These are phyloP conservation scores for Pseudozyma hubeiensis DNA, from an alignment of 1,284 basidiomycete species.

Conservation along the genomic window DNA sequence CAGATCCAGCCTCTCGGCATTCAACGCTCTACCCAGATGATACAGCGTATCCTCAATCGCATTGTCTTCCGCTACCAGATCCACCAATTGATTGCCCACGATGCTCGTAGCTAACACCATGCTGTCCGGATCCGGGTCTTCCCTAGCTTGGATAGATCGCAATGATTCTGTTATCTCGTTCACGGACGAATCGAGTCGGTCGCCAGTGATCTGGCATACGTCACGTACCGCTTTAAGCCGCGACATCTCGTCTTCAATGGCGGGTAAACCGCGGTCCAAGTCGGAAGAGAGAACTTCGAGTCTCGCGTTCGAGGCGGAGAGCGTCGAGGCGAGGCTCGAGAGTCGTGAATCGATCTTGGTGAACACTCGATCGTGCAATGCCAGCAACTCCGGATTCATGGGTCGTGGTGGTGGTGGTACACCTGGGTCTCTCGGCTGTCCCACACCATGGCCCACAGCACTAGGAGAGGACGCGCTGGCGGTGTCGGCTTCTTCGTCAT, in stretches of 20 bases:
- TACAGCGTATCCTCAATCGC: constrained; percentile 98
- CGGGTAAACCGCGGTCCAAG: constrained; percentile 87
- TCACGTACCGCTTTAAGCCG: constrained; percentile 93
- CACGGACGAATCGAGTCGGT: constrained; percentile 77
- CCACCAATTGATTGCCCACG: constrained; percentile 75
- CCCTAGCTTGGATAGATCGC: constrained; percentile 70
- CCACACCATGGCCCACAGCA: not conserved
- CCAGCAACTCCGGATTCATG: constrained; percentile 79
- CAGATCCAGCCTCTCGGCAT: constrained; percentile 75
- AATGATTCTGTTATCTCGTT: constrained; percentile 77
- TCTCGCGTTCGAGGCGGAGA: constrained; percentile 79
- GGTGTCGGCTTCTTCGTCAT: constrained; percentile 25
- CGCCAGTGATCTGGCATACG: constrained; percentile 84
- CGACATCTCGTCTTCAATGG: constrained; percentile 93
- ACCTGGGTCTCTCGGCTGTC: not conserved
- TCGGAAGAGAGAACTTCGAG: constrained; percentile 83
- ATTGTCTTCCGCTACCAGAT: constrained; percentile 96
- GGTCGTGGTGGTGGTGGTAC: constrained; percentile 84
- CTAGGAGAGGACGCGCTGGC: not conserved
- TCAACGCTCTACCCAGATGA: constrained; percentile 92
- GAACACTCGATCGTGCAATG: constrained; percentile 84
- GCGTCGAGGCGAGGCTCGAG: constrained; percentile 75
- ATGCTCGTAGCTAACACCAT: constrained; percentile 61
- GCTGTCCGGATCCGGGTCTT: constrained; percentile 55
- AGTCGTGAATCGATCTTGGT: constrained; percentile 80